Conservation (phyloP, 139 green algal species). For the Trebouxia sp. region DNA sequence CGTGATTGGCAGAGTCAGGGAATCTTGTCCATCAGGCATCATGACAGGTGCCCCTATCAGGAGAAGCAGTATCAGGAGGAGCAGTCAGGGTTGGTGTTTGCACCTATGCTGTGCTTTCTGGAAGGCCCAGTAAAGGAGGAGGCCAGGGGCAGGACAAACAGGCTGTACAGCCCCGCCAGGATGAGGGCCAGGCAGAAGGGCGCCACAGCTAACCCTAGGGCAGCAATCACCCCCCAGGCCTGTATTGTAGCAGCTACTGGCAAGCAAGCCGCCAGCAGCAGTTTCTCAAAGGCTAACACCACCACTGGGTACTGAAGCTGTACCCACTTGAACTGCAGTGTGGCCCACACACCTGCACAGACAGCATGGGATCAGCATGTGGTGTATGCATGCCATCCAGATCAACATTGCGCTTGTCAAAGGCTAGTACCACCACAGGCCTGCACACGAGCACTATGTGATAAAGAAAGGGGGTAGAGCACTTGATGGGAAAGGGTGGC, state of each 20-base stretch:
- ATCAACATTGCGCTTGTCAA: no score
- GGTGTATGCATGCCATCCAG: not conserved
- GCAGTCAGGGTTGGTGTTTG: not conserved
- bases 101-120: not conserved
- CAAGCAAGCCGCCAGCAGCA: conserved; percentile 72
- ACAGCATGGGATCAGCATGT: not conserved
- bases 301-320: conserved; percentile 83
- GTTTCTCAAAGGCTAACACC: conserved; percentile 84
- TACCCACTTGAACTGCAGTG: conserved; percentile 92
- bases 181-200: conserved; percentile 83
- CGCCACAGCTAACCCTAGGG: conserved; percentile 56
- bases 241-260: conserved; percentile 63
- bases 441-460: conserved; percentile 39
- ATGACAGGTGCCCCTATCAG: not conserved
- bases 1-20: no score
- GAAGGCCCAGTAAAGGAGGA: conserved; percentile 70
- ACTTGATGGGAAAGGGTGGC: conserved; percentile 50
- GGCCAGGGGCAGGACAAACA: conserved; percentile 72
- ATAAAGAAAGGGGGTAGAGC: conserved; percentile 54
- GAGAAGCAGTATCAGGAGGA: not conserved
- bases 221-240: conserved; percentile 54
- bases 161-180: conserved; percentile 63
- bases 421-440: no score
- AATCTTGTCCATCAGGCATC: no score
- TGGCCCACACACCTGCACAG: conserved; percentile 75